These are phyloP conservation scores for Dactylellina leptospora DNA, from an alignment of 2,329 filamentous ascomycete species.

Conservation along the genomic window DNA sequence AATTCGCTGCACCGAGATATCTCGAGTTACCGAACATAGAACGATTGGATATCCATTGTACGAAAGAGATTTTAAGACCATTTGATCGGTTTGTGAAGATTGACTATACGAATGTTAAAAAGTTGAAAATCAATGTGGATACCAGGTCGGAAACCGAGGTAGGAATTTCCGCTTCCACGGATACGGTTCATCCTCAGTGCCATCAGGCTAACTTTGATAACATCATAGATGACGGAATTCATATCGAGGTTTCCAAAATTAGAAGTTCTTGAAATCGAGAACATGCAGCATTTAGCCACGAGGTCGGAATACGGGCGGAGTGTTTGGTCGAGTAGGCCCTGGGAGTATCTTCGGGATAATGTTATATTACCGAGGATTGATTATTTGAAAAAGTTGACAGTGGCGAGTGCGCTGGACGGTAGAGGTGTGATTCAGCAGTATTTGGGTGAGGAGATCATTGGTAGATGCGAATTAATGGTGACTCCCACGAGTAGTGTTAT, in stretches of 20 bases:
- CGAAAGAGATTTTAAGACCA: background rate
- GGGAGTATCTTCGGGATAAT: slow-evolving; percentile 7
- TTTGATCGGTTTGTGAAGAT: slow-evolving; percentile 19
- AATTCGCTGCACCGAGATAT: background rate
- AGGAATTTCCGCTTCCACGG: background rate
- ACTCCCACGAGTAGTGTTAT: too few relatives aligned
- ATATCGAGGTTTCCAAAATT: slow-evolving; percentile 2
- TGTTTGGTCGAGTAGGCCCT: slow-evolving; percentile 7
- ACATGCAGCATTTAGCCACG: slow-evolving; percentile 4
- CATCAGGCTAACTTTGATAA: background rate
- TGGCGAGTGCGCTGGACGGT: slow-evolving; percentile 1
- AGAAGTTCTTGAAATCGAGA: background rate
- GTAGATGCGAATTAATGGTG: too few relatives aligned
- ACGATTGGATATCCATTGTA: slow-evolving; percentile 1
- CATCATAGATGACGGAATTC: slow-evolving; percentile 15
- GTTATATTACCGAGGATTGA: background rate
- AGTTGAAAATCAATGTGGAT: slow-evolving; percentile 5
- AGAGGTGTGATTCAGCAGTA: background rate
- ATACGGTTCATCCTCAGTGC: background rate
- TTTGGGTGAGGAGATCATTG: slow-evolving; percentile 7
- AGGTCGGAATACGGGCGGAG: background rate
- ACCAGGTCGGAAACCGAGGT: background rate
- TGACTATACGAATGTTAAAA: background rate
- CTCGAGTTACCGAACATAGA: slow-evolving; percentile 3
- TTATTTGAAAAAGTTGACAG: slow-evolving; percentile 4